Base-by-base conservation (phyloP, 441 rosid species). In the Biscutella laevigata region DNA sequence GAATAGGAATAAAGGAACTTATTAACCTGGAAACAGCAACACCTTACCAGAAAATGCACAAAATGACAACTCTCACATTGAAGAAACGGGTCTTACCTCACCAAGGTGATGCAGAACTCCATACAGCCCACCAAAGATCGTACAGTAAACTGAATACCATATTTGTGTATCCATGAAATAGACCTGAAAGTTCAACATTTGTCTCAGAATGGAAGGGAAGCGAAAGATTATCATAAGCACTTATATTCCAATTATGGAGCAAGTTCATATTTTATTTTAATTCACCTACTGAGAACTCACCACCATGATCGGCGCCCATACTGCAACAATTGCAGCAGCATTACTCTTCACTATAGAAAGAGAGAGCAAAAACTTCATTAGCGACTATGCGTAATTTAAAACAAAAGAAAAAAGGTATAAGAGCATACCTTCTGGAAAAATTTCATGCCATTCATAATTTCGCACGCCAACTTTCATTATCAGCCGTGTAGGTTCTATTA, bases 81-180 rank as follows among this genome's bases (percentile, higher is more conserved):
- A 56, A 48, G 9, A 29, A 19, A 19, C 6, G 6, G 20, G 36
- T 35, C 62, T 64, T 81, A 92, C 99, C 92, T 92, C 97, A 27
- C 97, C 99, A 73, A 92, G 99, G 75, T 88, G 99, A 74, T 86
- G 86, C 62, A 92, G 70, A 71, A 92, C 88, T 64, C 99, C 99
- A 66, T 88, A 88, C 66, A 92, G 61, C 57, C 99, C 99, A 55
- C 99, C 95, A 57, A 80, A 82, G 35, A 94, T 74, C 8, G 94
- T 76, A 67, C 95, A 84, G 74, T 79, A 94, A 57, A 94, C 99
- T 67, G 97, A 94, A 80, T 94, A 94, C 99, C 99, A 94, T 24
- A 94, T 94, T 65, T 94, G 99, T 22, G 95, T n/a, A n/a, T n/a
- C n/a, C n/a, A n/a, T n/a, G n/a, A n/a, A n/a, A n/a, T n/a, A n/a